Conservation (phyloP, 2,329 filamentous ascomycete genomes). For the Diaporthe capsici region DNA sequence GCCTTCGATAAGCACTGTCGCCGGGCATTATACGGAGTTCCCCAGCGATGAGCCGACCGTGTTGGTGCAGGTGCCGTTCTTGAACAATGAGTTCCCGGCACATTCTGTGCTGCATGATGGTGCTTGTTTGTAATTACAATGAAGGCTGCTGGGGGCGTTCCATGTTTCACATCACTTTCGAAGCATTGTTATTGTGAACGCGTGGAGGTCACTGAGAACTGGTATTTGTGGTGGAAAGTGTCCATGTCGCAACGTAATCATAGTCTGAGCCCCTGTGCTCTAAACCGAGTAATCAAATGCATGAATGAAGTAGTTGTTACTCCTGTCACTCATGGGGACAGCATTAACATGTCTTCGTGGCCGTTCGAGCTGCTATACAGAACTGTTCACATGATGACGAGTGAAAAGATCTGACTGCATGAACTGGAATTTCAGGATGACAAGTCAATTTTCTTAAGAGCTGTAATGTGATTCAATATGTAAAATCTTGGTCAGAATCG, state of each 20-base stretch:
- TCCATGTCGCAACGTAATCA: not conserved
- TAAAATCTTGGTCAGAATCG: not conserved
- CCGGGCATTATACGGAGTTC: conserved; percentile 53
- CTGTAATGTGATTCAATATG: not conserved
- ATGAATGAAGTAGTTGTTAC: not conserved
- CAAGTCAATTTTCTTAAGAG: not conserved
- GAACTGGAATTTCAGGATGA: not conserved
- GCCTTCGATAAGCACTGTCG: conserved; percentile 46
- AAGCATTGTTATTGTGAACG: not conserved
- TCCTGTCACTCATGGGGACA: not conserved
- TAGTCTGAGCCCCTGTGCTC: not conserved
- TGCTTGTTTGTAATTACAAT: conserved; percentile 42
- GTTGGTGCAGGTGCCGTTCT: conserved; percentile 51
- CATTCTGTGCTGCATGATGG: conserved; percentile 51
- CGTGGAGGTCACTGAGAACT: not conserved
- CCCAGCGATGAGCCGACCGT: conserved; percentile 52
- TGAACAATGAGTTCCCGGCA: conserved; percentile 45
- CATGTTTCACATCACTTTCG: not conserved
- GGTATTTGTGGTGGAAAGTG: not conserved
- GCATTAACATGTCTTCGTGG: not conserved
- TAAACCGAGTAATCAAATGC: not conserved
- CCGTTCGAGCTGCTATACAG: not conserved
- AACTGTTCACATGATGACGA: not conserved
- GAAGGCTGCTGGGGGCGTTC: no score
- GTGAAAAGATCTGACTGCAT: not conserved